These are phyloP conservation scores for Aureobasidium sp. DNA, from an alignment of 2,329 filamentous ascomycete genomes.

Conservation along the genomic window DNA sequence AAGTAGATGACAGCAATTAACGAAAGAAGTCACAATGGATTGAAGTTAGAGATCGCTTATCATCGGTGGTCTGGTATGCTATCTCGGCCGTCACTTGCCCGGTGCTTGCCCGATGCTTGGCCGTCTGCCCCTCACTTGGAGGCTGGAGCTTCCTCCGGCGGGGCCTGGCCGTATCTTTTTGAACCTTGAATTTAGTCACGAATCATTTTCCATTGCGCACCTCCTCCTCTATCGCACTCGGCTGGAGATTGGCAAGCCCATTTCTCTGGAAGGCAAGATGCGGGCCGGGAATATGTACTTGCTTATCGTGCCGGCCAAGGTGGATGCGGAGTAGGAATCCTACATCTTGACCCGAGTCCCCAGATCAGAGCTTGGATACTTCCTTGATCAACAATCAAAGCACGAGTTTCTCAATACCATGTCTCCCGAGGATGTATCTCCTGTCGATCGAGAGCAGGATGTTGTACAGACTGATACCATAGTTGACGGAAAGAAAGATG, in stretches of 20 bases:
- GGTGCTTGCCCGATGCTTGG: slow-evolving; percentile 8
- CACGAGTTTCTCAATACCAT: neutral
- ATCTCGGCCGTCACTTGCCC: neutral
- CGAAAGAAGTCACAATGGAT: too few relatives aligned
- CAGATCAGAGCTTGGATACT: too few relatives aligned
- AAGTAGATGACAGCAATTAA: neutral
- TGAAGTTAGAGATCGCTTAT: neutral
- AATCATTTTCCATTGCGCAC: too few relatives aligned
- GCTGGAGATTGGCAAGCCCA: too few relatives aligned
- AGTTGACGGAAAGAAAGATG: neutral
- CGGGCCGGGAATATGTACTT: too few relatives aligned
- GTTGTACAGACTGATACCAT: neutral
- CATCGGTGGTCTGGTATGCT: neutral
- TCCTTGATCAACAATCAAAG: neutral
- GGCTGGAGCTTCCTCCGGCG: neutral
- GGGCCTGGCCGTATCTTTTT: neutral
- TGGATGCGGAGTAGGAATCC: too few relatives aligned
- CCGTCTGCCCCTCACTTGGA: neutral
- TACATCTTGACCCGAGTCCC: too few relatives aligned
- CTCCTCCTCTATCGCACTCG: too few relatives aligned
- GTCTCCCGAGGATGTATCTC: neutral
- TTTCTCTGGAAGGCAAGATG: too few relatives aligned
- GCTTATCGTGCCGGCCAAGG: too few relatives aligned
- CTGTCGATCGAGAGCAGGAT: neutral
- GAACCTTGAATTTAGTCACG: too few relatives aligned